A percentile compares a stretch with the other conserved stretches of the same genome.
Conservation (phyloP, 1,284 basidiomycete species). For the Rhodotorula sp. region DNA sequence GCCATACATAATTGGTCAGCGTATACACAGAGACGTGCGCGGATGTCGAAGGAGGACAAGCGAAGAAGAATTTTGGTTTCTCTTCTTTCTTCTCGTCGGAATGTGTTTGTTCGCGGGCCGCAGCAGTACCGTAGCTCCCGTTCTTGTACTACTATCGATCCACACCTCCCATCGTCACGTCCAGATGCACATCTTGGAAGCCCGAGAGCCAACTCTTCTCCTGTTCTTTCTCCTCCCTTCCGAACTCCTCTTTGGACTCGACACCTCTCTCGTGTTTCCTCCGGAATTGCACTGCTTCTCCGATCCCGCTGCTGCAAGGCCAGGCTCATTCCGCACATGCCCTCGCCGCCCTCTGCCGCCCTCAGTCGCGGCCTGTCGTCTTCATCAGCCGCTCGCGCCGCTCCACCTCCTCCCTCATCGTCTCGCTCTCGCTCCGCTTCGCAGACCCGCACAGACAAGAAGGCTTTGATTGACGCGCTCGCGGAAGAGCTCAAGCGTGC, state of each 20-base stretch:
- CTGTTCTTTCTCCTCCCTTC: not conserved
- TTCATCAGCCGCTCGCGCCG: not conserved
- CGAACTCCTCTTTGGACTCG: not conserved
- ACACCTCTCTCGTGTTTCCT: too few species aligned
- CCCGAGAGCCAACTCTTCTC: too few species aligned
- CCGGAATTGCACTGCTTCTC: too few species aligned
- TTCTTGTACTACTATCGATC: not conserved
- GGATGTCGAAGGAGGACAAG: too few species aligned
- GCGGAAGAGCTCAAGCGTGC: conserved; percentile 13
- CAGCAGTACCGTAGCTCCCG: not conserved
- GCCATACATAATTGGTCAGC: too few species aligned
- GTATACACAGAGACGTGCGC: not conserved
- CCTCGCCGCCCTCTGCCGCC: not conserved
- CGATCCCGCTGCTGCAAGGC: not conserved
- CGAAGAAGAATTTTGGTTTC: not conserved
- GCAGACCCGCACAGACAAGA: conserved; percentile 20
- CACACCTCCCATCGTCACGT: not conserved
- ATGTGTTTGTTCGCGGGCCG: too few species aligned
- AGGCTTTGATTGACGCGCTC: conserved; percentile 14
- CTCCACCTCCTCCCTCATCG: not conserved
- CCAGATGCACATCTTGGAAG: not conserved
- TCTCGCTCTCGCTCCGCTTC: conserved; percentile 6
- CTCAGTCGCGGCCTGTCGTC: not conserved
- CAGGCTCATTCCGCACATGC: not conserved
- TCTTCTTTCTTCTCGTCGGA: not conserved